A percentile compares a stretch with the other conserved stretches of the same genome.
phyloP scores from a whole-genome alignment of 129 eudicot species.

The Flaveria bidentis region DNA sequence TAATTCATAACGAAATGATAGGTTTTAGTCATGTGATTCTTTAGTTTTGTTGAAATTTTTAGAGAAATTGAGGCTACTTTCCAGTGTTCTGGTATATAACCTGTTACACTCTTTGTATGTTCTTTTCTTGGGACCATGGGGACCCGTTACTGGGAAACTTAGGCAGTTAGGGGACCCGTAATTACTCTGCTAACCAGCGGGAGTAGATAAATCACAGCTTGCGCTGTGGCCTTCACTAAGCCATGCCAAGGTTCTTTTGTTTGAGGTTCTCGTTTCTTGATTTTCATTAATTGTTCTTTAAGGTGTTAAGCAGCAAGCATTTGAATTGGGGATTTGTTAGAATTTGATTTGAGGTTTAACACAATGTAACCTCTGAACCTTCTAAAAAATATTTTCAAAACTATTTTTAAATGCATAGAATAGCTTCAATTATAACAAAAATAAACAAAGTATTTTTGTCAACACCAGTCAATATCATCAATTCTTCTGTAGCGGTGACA shows the following conservation, averaged over 20 bases:
- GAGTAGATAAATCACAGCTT: no score
- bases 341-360: neutral
- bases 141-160: no score
- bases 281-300: neutral
- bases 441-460: neutral
- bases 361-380: no score
- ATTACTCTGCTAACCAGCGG: no score
- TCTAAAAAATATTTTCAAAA: no score
- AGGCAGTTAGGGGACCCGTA: no score
- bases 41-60: neutral
- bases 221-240: no score
- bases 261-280: no score
- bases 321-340: neutral
- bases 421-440: neutral
- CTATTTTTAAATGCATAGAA: neutral
- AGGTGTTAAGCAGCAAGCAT: neutral
- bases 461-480: neutral
- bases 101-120: neutral
- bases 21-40: slow-evolving; percentile 5
- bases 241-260: no score
- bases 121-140: no score
- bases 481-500: neutral
- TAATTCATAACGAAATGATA: neutral
- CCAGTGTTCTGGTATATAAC: slow-evolving; percentile 5
- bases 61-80: neutral